Evolutionary conservation across 2,329 filamentous ascomycete genomes (phyloP).

Genomic region (Trichoderma arundinaceum): DNA sequence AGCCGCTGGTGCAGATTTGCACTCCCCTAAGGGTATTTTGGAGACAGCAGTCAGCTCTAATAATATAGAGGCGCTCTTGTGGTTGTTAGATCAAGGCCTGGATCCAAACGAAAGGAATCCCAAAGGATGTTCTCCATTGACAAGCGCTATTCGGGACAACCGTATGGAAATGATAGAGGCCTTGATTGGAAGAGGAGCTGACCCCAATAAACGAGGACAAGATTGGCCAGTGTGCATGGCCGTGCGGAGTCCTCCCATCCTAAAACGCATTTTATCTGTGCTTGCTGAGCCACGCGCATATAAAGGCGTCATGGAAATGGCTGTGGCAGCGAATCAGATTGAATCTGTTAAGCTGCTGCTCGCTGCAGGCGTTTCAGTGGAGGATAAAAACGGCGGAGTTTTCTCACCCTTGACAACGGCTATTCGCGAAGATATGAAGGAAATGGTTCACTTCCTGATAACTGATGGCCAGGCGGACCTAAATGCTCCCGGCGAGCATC

Average conservation of each 20-base stretch:
- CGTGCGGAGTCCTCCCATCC: slow-evolving; percentile 63
- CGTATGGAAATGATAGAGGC: slow-evolving; percentile 64
- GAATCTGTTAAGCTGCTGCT: slow-evolving; percentile 71
- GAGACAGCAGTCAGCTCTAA: slow-evolving; percentile 68
- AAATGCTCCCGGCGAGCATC: slow-evolving; percentile 71
- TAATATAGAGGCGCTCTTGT: slow-evolving; percentile 64
- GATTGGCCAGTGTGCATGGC: slow-evolving; percentile 76
- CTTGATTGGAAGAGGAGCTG: slow-evolving; percentile 63
- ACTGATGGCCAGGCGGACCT: slow-evolving; percentile 66
- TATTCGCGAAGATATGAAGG: slow-evolving; percentile 65
- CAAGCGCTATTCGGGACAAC: slow-evolving; percentile 68
- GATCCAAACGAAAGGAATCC: slow-evolving; percentile 64
- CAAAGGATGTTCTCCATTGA: slow-evolving; percentile 66
- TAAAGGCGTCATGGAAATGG: slow-evolving; percentile 71
- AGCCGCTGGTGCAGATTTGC: slow-evolving; percentile 64
- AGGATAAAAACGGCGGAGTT: slow-evolving; percentile 64
- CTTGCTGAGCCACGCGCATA: slow-evolving; percentile 65
- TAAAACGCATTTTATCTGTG: slow-evolving; percentile 62
- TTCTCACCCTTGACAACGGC: slow-evolving; percentile 73
- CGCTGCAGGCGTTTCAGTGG: slow-evolving; percentile 63
- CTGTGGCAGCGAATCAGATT: slow-evolving; percentile 69
- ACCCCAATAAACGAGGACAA: slow-evolving; percentile 66
- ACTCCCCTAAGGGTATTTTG: slow-evolving; percentile 67
- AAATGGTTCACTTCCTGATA: slow-evolving; percentile 66
- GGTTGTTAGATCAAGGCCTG: slow-evolving; percentile 64